A percentile compares a stretch with the other conserved stretches of the same genome.
Evolutionary conservation across 768 basidiomycete genomes (phyloP).

Genomic region (Podaxis rugospora): DNA sequence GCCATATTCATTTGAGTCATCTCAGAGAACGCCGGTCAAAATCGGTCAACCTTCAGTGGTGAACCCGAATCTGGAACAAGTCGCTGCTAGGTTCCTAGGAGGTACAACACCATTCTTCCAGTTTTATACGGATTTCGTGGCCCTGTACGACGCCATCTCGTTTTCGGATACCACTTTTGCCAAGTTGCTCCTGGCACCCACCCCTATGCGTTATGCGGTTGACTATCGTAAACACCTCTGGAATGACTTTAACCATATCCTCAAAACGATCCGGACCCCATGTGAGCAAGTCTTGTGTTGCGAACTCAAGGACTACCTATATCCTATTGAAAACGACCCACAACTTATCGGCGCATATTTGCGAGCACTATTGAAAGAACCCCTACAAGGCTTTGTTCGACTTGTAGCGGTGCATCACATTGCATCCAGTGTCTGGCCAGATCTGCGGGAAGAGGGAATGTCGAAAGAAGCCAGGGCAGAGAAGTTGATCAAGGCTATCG

Average conservation of each 20-base stretch:
- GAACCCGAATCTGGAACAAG: slow-evolving; percentile 42
- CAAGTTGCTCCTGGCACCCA: slow-evolving; percentile 68
- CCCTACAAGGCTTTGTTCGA: slow-evolving; percentile 53
- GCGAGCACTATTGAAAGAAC: slow-evolving; percentile 43
- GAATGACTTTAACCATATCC: slow-evolving; percentile 68
- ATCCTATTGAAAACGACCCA: slow-evolving; percentile 62
- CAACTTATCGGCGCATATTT: slow-evolving; percentile 64
- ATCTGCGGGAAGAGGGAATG: slow-evolving; percentile 31
- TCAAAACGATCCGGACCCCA: slow-evolving; percentile 54
- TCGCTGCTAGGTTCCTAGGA: slow-evolving; percentile 58
- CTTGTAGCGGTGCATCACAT: slow-evolving; percentile 77
- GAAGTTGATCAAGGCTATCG: slow-evolving; percentile 48
- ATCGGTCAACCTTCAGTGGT: slow-evolving; percentile 9
- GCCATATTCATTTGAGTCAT: slow-evolving; percentile 41
- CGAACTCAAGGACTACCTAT: slow-evolving; percentile 59
- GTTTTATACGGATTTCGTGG: slow-evolving; percentile 88
- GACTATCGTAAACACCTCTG: slow-evolving; percentile 87
- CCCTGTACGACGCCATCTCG: slow-evolving; percentile 87
- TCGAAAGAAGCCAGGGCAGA: slow-evolving; percentile 31
- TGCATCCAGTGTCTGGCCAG: slow-evolving; percentile 70
- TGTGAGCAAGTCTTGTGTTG: slow-evolving; percentile 48
- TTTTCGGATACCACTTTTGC: slow-evolving; percentile 79
- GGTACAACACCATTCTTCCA: slow-evolving; percentile 81
- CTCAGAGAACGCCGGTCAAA: neutral
- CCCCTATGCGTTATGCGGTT: slow-evolving; percentile 67